phyloP scores from a whole-genome alignment of 352 stramenopile species.

The Phytophthora chlamydospora region DNA sequence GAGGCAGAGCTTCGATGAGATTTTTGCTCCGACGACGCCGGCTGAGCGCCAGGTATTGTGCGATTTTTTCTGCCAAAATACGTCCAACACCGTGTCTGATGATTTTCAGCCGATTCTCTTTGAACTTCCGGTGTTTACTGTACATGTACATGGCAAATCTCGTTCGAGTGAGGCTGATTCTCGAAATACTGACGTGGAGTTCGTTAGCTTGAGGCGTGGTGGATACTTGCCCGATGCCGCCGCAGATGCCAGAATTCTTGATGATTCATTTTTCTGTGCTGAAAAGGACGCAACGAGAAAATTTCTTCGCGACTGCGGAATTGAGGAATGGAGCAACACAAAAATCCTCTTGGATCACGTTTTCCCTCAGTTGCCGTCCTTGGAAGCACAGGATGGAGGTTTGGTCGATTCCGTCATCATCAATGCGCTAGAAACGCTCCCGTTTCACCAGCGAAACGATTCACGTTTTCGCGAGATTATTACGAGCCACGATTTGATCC shows the following conservation, averaged over 20 bases:
- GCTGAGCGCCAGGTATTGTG: constrained; percentile 44
- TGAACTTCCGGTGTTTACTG: constrained; percentile 58
- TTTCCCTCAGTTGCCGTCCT: constrained; percentile 50
- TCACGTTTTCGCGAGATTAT: constrained; percentile 55
- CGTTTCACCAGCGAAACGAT: constrained; percentile 64
- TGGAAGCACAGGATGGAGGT: constrained; percentile 37
- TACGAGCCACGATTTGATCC: constrained; percentile 49
- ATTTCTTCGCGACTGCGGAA: constrained; percentile 53
- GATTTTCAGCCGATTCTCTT: constrained; percentile 45
- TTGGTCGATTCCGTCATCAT: constrained; percentile 64
- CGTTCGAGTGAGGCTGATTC: background rate
- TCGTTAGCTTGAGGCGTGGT: constrained; percentile 41
- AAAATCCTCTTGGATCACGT: constrained; percentile 67
- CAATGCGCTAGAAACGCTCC: constrained; percentile 46
- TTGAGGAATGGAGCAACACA: constrained; percentile 65
- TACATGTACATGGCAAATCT: constrained; percentile 23
- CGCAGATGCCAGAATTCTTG: constrained; percentile 52
- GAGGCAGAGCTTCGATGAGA: constrained; percentile 43
- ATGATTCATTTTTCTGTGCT: constrained; percentile 55
- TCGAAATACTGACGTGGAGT: constrained; percentile 8
- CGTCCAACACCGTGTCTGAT: constrained; percentile 39
- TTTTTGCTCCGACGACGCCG: constrained; percentile 36
- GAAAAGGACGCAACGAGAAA: constrained; percentile 40
- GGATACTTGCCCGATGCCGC: constrained; percentile 48
- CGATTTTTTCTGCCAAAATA: constrained; percentile 50